Evolutionary conservation across 805 yeast species (phyloP), one percentile per base, ranked within the genome.

Genomic region (Cyberlindnera bimundalis): DNA sequence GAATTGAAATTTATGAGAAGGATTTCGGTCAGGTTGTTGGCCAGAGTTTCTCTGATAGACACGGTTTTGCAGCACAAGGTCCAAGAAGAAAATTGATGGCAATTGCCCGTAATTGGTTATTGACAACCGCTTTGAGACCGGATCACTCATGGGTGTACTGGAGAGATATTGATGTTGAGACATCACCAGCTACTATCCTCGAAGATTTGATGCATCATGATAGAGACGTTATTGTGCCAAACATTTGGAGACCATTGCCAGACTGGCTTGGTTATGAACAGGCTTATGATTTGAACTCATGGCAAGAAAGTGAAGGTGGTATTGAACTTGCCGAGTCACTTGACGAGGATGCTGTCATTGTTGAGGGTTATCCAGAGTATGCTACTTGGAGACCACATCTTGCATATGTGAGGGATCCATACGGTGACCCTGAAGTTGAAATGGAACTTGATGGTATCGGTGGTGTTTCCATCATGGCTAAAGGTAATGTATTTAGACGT

Each of bases 301-400:
- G 93, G 95, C 86, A 80, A 56, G 95, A 84, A 61, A 76, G 84
- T 45, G 90, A 82, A 52, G 93, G 89, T 45, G 95, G 90, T 1
- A 60, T 83, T 41, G 85, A 81, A 58, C 61, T 84, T 50, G 96
- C 96, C 23, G 79, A 79, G 29, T 61, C 71, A 24, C 69, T 91
- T 42, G 91, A 84, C 57, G 98, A 90, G 62, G 96, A 91, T 65
- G 95, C 95, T 1, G 96, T 91, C 40, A 90, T 91, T 43, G 99
- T 91, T 12, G 99, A 91, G 66, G 99, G 99, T 13, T 89, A 89
- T 61, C 95, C 88, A 18, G 99, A 91, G 66, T 93, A 88, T 62
- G 96, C 95, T 31, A 91, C 99, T 2, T 91, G 98, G 97, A 76
- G 99, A 64, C 95, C 96, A 2, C 98, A 91, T 65, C 71, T 91